phyloP scores from a whole-genome alignment of 768 basidiomycete species.

The Phanerochaete carnosa region DNA sequence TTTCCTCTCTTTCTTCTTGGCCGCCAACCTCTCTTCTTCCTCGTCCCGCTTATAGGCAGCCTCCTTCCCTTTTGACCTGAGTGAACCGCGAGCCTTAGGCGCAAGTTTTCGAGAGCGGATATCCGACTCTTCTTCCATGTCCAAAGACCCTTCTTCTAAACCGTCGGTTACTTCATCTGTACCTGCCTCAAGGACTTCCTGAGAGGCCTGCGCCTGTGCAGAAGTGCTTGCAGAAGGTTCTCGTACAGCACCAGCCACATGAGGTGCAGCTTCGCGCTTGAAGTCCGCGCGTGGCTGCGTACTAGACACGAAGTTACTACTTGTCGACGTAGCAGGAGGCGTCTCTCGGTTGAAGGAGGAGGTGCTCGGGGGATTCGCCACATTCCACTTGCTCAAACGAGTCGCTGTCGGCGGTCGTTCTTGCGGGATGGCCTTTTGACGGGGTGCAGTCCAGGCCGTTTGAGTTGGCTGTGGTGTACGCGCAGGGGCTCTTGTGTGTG shows the following conservation, averaged over 20 bases:
- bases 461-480: background rate
- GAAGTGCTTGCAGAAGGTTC: background rate
- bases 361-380: background rate
- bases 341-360: background rate
- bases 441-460: background rate
- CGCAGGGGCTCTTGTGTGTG: background rate
- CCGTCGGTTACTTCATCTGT: too few species aligned
- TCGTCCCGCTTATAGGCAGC: background rate
- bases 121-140: too few species aligned
- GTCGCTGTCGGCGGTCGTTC: too few species aligned
- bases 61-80: conserved; percentile 5
- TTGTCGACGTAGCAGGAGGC: background rate
- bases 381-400: background rate
- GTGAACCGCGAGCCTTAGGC: conserved; percentile 20
- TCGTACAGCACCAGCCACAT: background rate
- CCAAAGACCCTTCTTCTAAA: too few species aligned
- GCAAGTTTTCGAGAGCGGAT: background rate
- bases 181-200: background rate
- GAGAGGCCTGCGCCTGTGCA: background rate
- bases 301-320: background rate
- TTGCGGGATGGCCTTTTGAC: background rate
- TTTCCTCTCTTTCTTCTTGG: conserved; percentile 12
- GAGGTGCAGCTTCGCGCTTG: background rate
- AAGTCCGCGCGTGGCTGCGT: background rate
- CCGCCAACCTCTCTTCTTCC: background rate